These are phyloP conservation scores for Naganishia antarctica DNA, from an alignment of 768 basidiomycete genomes.

Conservation along the genomic window DNA sequence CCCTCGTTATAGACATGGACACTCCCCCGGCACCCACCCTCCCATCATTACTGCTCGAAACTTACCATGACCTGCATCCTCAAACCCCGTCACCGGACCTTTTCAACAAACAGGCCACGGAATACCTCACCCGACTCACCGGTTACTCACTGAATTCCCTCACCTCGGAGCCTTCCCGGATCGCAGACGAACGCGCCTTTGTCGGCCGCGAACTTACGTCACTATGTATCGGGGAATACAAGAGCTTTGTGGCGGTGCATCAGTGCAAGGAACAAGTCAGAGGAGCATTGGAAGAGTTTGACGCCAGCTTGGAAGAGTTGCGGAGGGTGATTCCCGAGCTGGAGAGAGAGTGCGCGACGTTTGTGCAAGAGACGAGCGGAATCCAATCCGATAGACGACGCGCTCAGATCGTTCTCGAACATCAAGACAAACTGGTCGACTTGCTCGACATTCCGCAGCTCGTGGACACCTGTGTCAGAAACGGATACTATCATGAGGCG, in stretches of 20 bases:
- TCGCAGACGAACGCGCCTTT: slow-evolving; percentile 78
- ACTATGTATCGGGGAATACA: slow-evolving; percentile 83
- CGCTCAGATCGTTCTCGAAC: slow-evolving; percentile 80
- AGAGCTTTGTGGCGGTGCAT: slow-evolving; percentile 85
- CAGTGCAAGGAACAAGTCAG: slow-evolving; percentile 68
- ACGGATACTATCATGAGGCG: slow-evolving; percentile 87
- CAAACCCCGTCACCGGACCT: slow-evolving; percentile 6
- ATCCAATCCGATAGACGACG: slow-evolving; percentile 71
- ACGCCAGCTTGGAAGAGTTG: slow-evolving; percentile 66
- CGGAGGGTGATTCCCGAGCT: slow-evolving; percentile 65
- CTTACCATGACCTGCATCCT: not conserved
- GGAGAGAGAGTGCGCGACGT: slow-evolving; percentile 66
- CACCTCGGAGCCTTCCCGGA: slow-evolving; percentile 65
- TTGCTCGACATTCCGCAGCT: slow-evolving; percentile 83
- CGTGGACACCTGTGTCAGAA: slow-evolving; percentile 87
- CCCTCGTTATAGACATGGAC: no score
- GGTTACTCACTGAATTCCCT: slow-evolving; percentile 64
- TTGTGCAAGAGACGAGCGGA: slow-evolving; percentile 64
- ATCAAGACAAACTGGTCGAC: slow-evolving; percentile 87
- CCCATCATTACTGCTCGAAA: slow-evolving; percentile 8
- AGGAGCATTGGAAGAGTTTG: slow-evolving; percentile 67
- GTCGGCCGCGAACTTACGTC: slow-evolving; percentile 83
- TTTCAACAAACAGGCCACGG: slow-evolving; percentile 16
- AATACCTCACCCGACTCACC: slow-evolving; percentile 65
- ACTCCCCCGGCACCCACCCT: not conserved